Conservation (phyloP, 1,284 basidiomycete genomes). For the Tilletia indica region DNA sequence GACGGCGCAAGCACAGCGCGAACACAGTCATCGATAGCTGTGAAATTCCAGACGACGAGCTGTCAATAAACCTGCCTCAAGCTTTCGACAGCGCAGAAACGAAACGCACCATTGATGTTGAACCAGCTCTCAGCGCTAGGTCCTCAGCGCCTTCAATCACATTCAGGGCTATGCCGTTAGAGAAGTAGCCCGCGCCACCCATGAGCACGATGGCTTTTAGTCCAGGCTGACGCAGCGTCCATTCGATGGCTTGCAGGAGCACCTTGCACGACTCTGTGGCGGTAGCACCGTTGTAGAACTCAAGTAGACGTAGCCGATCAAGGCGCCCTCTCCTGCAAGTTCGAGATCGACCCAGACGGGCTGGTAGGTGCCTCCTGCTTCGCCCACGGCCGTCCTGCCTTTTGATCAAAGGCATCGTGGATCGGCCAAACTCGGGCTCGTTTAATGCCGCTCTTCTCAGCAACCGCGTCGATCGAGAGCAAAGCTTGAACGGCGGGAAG, state of each 20-base stretch:
- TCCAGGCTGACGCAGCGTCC: slow-evolving; percentile 54
- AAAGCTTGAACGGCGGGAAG: slow-evolving; percentile 58
- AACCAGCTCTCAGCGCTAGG: slow-evolving; percentile 58
- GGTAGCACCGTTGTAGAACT: slow-evolving; percentile 60
- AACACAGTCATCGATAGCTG: slow-evolving; percentile 53
- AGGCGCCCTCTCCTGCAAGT: slow-evolving; percentile 36
- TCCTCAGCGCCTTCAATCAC: slow-evolving; percentile 58
- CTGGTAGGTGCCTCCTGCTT: slow-evolving; percentile 55
- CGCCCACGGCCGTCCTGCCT: slow-evolving; percentile 30
- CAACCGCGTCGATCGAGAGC: slow-evolving; percentile 47
- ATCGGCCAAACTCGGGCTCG: not conserved
- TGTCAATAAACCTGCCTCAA: slow-evolving; percentile 25
- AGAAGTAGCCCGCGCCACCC: slow-evolving; percentile 57
- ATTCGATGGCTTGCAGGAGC: slow-evolving; percentile 56
- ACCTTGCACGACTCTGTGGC: slow-evolving; percentile 58
- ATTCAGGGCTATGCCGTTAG: slow-evolving; percentile 60
- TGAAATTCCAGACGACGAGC: slow-evolving; percentile 7
- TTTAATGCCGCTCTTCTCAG: slow-evolving; percentile 20
- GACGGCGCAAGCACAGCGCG: slow-evolving; percentile 53
- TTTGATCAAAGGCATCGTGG: slow-evolving; percentile 1
- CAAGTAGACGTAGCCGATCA: slow-evolving; percentile 58
- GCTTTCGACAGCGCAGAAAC: slow-evolving; percentile 33
- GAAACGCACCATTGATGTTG: slow-evolving; percentile 58
- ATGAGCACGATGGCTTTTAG: slow-evolving; percentile 58
- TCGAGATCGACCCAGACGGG: slow-evolving; percentile 58